These are phyloP conservation scores for Trichosporon sp. DNA, from an alignment of 1,284 basidiomycete species.

Conservation along the genomic window DNA sequence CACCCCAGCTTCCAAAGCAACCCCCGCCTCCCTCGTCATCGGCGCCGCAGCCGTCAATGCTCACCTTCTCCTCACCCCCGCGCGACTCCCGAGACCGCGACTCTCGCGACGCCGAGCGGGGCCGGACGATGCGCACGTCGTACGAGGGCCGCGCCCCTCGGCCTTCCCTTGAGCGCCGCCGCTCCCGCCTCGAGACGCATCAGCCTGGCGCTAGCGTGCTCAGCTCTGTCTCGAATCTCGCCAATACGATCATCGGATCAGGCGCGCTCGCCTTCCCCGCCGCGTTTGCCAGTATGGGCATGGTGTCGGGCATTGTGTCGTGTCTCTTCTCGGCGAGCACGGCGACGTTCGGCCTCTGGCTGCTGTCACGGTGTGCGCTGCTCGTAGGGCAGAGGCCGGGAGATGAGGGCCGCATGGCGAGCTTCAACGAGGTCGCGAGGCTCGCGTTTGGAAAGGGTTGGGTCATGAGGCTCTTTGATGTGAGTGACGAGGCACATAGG, in stretches of 20 bases:
- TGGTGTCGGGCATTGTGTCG: slow-evolving; percentile 79
- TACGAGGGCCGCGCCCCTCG: neutral
- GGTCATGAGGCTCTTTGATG: slow-evolving; percentile 44
- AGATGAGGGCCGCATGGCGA: slow-evolving; percentile 57
- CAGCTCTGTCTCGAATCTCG: slow-evolving; percentile 55
- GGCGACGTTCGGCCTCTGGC: slow-evolving; percentile 80
- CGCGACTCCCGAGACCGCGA: no score
- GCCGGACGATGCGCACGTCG: neutral
- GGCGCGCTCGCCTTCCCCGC: slow-evolving; percentile 57
- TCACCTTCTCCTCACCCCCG: neutral
- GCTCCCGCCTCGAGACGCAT: slow-evolving; percentile 6
- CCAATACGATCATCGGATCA: slow-evolving; percentile 83
- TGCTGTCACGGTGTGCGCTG: slow-evolving; percentile 81
- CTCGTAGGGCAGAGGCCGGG: slow-evolving; percentile 52
- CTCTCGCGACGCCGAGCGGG: neutral
- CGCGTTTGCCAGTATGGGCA: slow-evolving; percentile 77
- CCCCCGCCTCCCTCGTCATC: neutral
- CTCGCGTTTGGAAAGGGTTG: slow-evolving; percentile 62
- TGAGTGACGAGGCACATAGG: no score
- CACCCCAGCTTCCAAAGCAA: neutral
- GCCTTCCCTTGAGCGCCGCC: slow-evolving; percentile 2
- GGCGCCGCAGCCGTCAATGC: neutral
- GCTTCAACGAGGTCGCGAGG: slow-evolving; percentile 79
- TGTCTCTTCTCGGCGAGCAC: slow-evolving; percentile 79
- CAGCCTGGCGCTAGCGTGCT: slow-evolving; percentile 16